Percentiles rank a stretch among this genome's conserved stretches.
These are phyloP conservation scores for Zygosaccharomyces sapae DNA, from an alignment of 1,139 yeast species.

Conservation along the genomic window DNA sequence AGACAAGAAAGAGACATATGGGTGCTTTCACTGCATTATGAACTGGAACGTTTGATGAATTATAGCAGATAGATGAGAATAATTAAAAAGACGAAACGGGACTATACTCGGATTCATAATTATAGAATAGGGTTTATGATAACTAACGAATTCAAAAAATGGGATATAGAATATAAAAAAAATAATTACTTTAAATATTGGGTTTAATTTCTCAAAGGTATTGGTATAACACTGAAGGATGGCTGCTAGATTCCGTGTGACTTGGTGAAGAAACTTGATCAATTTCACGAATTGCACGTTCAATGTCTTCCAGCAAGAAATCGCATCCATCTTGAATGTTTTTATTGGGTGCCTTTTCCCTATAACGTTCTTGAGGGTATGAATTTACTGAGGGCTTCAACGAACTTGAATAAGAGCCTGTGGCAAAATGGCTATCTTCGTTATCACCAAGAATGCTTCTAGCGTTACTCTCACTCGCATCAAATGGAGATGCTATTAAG, in stretches of 20 bases:
- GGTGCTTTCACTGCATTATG: constrained; percentile 63
- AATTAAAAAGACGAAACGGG: too few relatives aligned
- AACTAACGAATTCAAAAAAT: not conserved
- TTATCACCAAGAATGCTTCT: not conserved
- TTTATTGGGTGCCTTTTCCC: not conserved
- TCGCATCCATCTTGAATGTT: constrained; percentile 9
- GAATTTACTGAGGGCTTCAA: not conserved
- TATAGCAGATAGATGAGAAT: not conserved
- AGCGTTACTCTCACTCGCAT: constrained; percentile 1
- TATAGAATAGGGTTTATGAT: not conserved
- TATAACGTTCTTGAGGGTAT: not conserved
- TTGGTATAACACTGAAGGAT: constrained; percentile 8
- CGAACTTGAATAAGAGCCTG: constrained; percentile 2
- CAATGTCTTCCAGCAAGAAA: constrained; percentile 16
- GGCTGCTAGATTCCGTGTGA: constrained; percentile 7
- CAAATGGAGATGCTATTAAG: constrained; percentile 1
- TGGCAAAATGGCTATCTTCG: constrained; percentile 1
- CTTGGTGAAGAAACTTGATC: constrained; percentile 8
- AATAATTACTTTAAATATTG: not conserved
- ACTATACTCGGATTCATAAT: not conserved
- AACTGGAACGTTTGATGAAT: constrained; percentile 53
- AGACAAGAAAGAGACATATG: constrained; percentile 80
- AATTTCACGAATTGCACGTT: constrained; percentile 16
- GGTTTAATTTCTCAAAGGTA: constrained; percentile 4
- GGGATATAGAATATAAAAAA: not conserved